A percentile compares a stretch with the other conserved stretches of the same genome.
These are phyloP conservation scores for Coleophoma cylindrospora DNA, from an alignment of 2,329 filamentous ascomycete species.

Conservation along the genomic window DNA sequence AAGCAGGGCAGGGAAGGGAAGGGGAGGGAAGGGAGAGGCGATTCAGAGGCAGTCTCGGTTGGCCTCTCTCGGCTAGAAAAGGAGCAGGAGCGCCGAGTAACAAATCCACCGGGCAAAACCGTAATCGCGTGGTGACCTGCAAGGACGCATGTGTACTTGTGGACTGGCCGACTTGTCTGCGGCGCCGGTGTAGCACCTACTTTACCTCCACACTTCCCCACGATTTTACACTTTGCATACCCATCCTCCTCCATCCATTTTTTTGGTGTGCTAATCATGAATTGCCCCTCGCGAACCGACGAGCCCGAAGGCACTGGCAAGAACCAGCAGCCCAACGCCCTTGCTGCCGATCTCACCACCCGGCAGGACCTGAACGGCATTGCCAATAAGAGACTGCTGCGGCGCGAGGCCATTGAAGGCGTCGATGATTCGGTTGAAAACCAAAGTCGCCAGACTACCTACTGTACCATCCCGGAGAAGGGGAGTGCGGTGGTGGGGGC, in stretches of 20 bases:
- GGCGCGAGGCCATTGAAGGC: constrained; percentile 33
- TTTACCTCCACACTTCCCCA: neutral
- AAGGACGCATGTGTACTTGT: neutral
- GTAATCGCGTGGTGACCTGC: neutral
- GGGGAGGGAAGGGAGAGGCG: too few relatives aligned
- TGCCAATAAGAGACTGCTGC: constrained; percentile 49
- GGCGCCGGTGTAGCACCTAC: neutral
- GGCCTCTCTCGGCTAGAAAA: too few relatives aligned
- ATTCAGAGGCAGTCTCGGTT: too few relatives aligned
- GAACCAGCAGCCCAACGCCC: constrained; percentile 55
- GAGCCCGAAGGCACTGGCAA: constrained; percentile 46
- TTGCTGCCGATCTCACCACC: constrained; percentile 57
- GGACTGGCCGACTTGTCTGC: too few relatives aligned
- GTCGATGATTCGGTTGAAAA: constrained; percentile 17
- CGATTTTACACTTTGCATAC: neutral
- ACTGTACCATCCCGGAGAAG: neutral
- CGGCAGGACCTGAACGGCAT: constrained; percentile 56
- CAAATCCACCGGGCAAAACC: neutral
- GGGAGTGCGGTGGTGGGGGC: neutral
- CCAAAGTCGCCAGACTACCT: neutral
- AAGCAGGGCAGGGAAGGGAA: too few relatives aligned
- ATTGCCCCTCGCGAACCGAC: constrained; percentile 59
- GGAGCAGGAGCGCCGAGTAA: too few relatives aligned
- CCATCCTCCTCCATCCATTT: neutral
- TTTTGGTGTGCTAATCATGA: constrained; percentile 52